Percentiles rank a stretch among this genome's conserved stretches.
Evolutionary conservation across 768 basidiomycete genomes (phyloP).

Genomic region (Hericium erinaceus): DNA sequence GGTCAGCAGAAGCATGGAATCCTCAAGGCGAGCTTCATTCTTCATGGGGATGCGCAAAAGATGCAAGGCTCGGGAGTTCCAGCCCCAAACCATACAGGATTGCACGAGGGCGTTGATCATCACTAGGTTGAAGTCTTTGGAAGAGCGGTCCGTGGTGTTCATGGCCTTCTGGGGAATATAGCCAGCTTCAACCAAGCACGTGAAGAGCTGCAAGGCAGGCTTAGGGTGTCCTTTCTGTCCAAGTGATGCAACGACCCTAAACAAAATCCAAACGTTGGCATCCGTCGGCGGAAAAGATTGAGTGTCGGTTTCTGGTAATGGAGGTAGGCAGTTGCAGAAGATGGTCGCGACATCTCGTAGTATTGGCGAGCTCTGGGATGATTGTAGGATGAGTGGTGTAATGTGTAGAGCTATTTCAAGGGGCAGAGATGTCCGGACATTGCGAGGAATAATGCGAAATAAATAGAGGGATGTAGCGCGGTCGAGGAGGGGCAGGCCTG

Average conservation of each 20-base stretch:
- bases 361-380: not conserved
- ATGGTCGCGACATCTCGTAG: not conserved
- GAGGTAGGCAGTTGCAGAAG: not conserved
- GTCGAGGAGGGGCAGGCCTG: not conserved
- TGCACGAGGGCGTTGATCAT: conserved; percentile 40
- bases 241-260: conserved; percentile 34
- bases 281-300: not conserved
- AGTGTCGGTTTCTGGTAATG: not conserved
- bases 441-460: not conserved
- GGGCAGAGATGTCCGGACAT: not conserved
- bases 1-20: conserved; percentile 25
- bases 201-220: conserved; percentile 38
- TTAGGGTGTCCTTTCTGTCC: conserved; percentile 25
- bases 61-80: conserved; percentile 32
- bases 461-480: not conserved
- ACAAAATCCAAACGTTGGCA: conserved; percentile 29
- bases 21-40: conserved; percentile 16
- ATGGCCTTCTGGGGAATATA: conserved; percentile 41
- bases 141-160: conserved; percentile 25
- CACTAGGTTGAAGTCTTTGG: conserved; percentile 36
- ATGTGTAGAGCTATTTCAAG: not conserved
- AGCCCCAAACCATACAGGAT: conserved; percentile 47
- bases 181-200: conserved; percentile 33
- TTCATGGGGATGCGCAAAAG: conserved; percentile 27
- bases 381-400: not conserved